Base-by-base conservation (phyloP, 1,139 yeast species). In the Candida freyschussii region DNA sequence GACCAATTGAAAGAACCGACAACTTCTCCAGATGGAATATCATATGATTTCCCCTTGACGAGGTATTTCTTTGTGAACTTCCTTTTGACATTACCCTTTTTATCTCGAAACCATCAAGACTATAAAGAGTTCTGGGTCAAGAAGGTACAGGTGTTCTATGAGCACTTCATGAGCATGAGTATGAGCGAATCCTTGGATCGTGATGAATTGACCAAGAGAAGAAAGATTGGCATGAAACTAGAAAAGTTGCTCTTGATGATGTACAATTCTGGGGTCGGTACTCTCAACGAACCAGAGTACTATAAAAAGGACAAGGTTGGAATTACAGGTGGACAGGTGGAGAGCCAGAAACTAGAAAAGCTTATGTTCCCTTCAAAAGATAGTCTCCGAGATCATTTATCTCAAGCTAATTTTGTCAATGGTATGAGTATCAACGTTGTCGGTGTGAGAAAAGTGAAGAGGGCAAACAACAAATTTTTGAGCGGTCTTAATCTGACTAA, bases 81-180 rank as follows among this genome's bases (percentile, higher is more conserved):
- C 41, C 57, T 87, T 7, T 62, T 68, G 29, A 72, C 79, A 2
- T 82, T 89, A 50, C 97, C 97, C 1, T 79, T 89, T 48, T 61
- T 89, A 16, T 63, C 78, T 3, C 52, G 63, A 20, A 64, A 56
- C 14, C 36, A 56, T 26, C 55, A 73, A 2, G 69, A 69, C 37
- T 78, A 74, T 44, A 57, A 60, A 13, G 60, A 62, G 30, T 84
- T 89, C 51, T 89, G 96, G 96, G 75, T 74, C 39, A 67, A 66
- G 28, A 79, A 80, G 23, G 79, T 86, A 1, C 96, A 87, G 55
- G 77, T 77, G 24, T 86, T 87, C 52, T 70, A 82, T 47, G 93
- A 85, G 52, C 72, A 78, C 38, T 78, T 89, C 58, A 82, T 83
- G 54, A 60, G 68, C 19, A 76, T 83, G 53, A 75, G 75, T 25